These are phyloP conservation scores for Scenedesmus sp. DNA, from an alignment of 163 green algal species.

Conservation along the genomic window DNA sequence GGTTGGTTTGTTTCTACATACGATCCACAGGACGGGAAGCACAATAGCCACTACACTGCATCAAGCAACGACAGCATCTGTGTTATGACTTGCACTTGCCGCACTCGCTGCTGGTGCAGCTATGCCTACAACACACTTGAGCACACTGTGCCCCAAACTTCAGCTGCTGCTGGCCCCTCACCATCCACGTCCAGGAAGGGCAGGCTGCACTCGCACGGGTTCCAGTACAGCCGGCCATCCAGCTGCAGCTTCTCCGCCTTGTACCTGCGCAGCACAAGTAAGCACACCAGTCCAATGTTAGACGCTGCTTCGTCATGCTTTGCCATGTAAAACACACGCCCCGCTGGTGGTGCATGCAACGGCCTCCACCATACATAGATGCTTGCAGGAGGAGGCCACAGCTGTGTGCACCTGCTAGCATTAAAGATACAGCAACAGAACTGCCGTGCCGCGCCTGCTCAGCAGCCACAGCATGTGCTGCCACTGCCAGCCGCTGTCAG, in stretches of 20 bases:
- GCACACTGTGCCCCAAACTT: neutral
- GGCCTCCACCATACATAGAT: no score
- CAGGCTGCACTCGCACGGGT: neutral
- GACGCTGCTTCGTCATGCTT: no score
- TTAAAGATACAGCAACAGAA: no score
- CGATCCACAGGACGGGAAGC: no score
- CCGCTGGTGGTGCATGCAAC: neutral
- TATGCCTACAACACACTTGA: no score
- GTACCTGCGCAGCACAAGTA: constrained; percentile 28
- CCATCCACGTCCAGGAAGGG: constrained; percentile 17
- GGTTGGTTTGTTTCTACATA: no score
- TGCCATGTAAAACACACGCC: no score
- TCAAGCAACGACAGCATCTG: no score
- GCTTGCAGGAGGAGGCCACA: no score
- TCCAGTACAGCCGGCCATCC: constrained; percentile 38
- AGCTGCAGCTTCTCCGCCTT: constrained; percentile 42
- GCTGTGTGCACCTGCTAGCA: no score
- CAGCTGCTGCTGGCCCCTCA: neutral
- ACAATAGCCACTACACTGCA: no score
- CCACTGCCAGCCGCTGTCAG: neutral
- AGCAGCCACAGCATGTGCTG: neutral
- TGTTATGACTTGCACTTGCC: no score
- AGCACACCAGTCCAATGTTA: neutral
- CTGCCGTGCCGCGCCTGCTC: neutral
- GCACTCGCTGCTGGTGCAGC: neutral